These are phyloP conservation scores for Echeveria elegans DNA, from an alignment of 164 flowering plant species.

Conservation along the genomic window DNA sequence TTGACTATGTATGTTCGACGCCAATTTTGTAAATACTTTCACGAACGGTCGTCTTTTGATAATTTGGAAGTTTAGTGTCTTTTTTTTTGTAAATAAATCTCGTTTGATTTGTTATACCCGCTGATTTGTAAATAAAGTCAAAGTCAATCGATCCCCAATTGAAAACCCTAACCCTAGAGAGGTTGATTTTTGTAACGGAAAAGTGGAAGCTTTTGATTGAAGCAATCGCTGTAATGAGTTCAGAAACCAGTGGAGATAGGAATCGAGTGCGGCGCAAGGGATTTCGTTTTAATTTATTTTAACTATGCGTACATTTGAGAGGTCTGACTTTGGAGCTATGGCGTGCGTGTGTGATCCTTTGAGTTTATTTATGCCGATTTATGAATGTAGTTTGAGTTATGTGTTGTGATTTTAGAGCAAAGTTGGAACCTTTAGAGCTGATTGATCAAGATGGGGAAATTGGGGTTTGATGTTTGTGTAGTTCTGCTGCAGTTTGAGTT, in stretches of 20 bases:
- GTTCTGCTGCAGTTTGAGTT: constrained; percentile 2
- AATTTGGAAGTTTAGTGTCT: too few species aligned
- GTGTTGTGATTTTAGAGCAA: too few species aligned
- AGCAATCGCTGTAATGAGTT: not conserved
- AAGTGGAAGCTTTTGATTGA: not conserved
- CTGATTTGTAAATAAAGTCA: too few species aligned
- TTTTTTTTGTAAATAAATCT: not conserved
- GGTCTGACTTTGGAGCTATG: not conserved
- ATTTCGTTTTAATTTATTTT: not conserved
- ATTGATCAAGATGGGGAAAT: not conserved
- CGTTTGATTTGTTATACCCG: too few species aligned
- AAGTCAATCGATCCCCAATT: not conserved
- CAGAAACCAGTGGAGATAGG: not conserved
- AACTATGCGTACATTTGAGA: not conserved
- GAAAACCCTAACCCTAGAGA: not conserved
- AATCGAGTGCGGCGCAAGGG: not conserved
- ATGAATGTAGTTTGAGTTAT: too few species aligned
- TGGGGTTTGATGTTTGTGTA: not conserved
- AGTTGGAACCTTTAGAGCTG: too few species aligned
- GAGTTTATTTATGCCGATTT: too few species aligned
- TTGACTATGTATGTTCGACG: too few species aligned
- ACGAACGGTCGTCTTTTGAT: too few species aligned
- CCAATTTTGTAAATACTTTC: too few species aligned
- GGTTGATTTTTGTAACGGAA: not conserved
- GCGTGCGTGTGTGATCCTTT: too few species aligned